A percentile compares a stretch with the other conserved stretches of the same genome.
phyloP scores from a whole-genome alignment of 1,284 basidiomycete species.

The Neolentinus lepideus region DNA sequence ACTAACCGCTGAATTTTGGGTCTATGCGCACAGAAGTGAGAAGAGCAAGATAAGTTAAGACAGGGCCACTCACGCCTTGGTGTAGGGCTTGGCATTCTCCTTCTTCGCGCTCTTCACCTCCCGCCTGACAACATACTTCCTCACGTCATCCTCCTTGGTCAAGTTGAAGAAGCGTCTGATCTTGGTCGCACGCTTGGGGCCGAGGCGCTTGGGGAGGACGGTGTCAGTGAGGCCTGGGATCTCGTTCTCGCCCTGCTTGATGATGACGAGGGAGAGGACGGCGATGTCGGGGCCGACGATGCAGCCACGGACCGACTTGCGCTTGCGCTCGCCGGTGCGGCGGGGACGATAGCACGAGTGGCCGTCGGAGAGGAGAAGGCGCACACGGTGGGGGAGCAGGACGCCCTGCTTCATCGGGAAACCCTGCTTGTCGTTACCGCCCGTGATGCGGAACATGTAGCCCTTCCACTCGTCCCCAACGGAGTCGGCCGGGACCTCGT shows the following conservation, averaged over 20 bases:
- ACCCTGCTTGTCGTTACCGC: slow-evolving; percentile 95
- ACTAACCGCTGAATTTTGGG: slow-evolving; percentile 90
- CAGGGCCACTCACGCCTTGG: slow-evolving; percentile 83
- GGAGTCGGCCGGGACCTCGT: slow-evolving; percentile 89
- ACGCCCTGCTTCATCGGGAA: slow-evolving; percentile 99
- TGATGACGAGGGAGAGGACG: slow-evolving; percentile 90
- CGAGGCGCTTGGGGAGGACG: slow-evolving; percentile 92
- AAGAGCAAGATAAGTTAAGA: slow-evolving; percentile 1
- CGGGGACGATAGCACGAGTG: slow-evolving; percentile 97
- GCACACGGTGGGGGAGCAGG: slow-evolving; percentile 90
- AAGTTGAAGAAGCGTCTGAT: slow-evolving; percentile 99
- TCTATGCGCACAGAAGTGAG: slow-evolving; percentile 25
- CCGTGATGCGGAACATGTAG: slow-evolving; percentile 95
- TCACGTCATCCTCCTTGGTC: slow-evolving; percentile 96
- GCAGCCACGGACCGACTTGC: slow-evolving; percentile 98
- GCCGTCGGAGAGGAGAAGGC: slow-evolving; percentile 89
- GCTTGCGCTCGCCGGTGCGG: slow-evolving; percentile 93
- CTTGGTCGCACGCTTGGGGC: slow-evolving; percentile 93
- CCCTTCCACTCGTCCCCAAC: slow-evolving; percentile 97
- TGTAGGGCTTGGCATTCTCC: slow-evolving; percentile 91
- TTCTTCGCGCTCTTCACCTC: slow-evolving; percentile 91
- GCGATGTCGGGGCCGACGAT: slow-evolving; percentile 97
- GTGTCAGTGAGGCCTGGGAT: slow-evolving; percentile 92
- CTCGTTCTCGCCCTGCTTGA: slow-evolving; percentile 94
- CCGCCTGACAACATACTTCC: slow-evolving; percentile 92